Evolutionary conservation across 2,329 filamentous ascomycete genomes (phyloP).

Genomic region (Ilyonectria mors-panacis): DNA sequence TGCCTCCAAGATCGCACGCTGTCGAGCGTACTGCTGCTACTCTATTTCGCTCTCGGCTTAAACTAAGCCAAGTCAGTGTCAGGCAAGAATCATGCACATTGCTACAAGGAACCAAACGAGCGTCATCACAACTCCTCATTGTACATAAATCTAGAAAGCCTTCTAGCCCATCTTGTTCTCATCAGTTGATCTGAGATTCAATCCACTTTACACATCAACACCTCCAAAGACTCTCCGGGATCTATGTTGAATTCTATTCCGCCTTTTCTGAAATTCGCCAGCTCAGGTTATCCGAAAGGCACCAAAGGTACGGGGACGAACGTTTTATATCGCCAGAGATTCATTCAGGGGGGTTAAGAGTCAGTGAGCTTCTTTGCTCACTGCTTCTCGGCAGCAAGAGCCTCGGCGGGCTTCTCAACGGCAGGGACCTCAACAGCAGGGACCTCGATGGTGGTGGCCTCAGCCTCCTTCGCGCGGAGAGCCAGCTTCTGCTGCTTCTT

Average conservation of each 20-base stretch:
- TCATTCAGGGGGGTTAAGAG: neutral
- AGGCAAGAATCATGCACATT: neutral
- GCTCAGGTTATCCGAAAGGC: constrained; percentile 12
- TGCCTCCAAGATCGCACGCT: no score
- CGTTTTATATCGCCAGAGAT: neutral
- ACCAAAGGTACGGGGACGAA: neutral
- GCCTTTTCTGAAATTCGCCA: constrained; percentile 24
- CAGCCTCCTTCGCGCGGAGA: constrained; percentile 32
- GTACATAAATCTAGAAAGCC: constrained; percentile 29
- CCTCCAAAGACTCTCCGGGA: constrained; percentile 27
- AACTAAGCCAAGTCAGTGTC: neutral
- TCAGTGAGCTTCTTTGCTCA: constrained; percentile 7
- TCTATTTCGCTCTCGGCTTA: neutral
- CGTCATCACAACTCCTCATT: constrained; percentile 17
- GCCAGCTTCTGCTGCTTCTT: constrained; percentile 62
- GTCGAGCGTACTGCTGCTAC: no score
- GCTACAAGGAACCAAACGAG: neutral
- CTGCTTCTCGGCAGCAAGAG: constrained; percentile 38
- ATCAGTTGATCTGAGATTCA: constrained; percentile 43
- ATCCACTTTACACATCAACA: constrained; percentile 39
- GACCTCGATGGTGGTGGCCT: constrained; percentile 29
- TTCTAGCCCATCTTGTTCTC: constrained; percentile 39
- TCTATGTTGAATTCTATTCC: constrained; percentile 29
- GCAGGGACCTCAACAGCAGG: constrained; percentile 23
- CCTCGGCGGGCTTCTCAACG: constrained; percentile 36